Evolutionary conservation across 2,329 filamentous ascomycete genomes (phyloP), one percentile per base, ranked within the genome.

Genomic region (Hypoxylon sp.): DNA sequence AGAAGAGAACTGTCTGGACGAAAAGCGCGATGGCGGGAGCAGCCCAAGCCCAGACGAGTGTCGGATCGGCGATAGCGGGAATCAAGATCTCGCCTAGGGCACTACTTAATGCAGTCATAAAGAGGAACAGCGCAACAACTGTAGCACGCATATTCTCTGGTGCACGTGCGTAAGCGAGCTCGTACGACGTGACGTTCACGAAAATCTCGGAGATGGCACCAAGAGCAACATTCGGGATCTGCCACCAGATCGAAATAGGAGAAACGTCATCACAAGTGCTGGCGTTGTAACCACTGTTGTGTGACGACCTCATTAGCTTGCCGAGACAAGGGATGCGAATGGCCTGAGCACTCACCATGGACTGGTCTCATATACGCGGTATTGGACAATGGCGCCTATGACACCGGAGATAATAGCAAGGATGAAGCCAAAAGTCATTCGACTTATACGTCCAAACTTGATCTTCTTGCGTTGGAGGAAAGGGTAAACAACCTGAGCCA

Each of bases 161-260:
- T 0, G 90, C 88, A 74, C 91, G 90, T 73, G 88, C 89, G 78
- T 88, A 92, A 6, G 89, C 90, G 68, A 91, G 89, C 76, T 92
- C 90, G 51, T 90, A 84, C 51, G 86, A 83, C 1, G 89, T 90
- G 58, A 91, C 87, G 51, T 86, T 88, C 34, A 85, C 84, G 69
- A 89, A 85, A 71, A 89, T 84, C 75, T 89, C 86, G 1, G 83
- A 83, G 25, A 86, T 79, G 23, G 83, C 86, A 41, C 85, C 83
- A 2, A 88, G 79, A 4, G 83, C 77, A 71, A 87, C 85, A 34
- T 82, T 80, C 21, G 83, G 82, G 1, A 84, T 78, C 66, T 87
- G 84, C 61, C 83, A 80, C 81, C 85, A 87, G 32, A 88, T 84
- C 41, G 82, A 83, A 65, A 88, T 81, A 41, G 80, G 80, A 7